A percentile compares a stretch with the other conserved stretches of the same genome.
Conservation (phyloP, 2,329 filamentous ascomycete species). For the Paecilomyces sp. region DNA sequence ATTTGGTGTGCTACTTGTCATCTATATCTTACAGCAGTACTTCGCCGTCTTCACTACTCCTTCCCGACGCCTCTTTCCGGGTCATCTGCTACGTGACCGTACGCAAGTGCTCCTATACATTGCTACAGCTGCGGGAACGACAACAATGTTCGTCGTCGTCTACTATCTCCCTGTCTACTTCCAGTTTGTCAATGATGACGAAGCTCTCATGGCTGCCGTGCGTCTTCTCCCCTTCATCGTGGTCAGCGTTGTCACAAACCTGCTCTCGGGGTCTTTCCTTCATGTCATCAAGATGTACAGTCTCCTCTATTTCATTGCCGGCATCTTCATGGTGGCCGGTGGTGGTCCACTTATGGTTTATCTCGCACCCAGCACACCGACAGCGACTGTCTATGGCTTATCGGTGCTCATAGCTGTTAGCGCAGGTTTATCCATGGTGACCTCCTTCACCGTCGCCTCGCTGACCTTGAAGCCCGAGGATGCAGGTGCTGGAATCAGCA, state of each 20-base stretch:
- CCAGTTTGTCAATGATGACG: not conserved
- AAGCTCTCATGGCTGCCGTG: not conserved
- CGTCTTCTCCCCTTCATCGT: not conserved
- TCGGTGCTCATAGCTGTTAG: not conserved
- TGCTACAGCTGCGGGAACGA: not conserved
- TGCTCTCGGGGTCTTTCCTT: not conserved
- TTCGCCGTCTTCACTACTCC: not conserved
- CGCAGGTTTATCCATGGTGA: not conserved
- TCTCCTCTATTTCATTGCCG: not conserved
- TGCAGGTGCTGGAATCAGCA: not conserved
- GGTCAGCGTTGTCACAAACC: not conserved
- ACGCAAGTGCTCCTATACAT: not conserved
- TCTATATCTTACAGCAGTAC: constrained; percentile 36
- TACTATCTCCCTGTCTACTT: not conserved
- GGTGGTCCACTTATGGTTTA: not conserved
- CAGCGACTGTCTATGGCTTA: not conserved
- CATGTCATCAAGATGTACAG: not conserved
- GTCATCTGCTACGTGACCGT: not conserved
- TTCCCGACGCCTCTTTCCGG: not conserved
- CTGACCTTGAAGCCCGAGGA: not conserved
- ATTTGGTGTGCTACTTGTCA: constrained; percentile 37
- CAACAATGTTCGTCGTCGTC: not conserved
- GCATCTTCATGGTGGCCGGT: not conserved
- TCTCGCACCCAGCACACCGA: not conserved
- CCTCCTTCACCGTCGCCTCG: not conserved